These are phyloP conservation scores for Agaricus subrufescens DNA, from an alignment of 768 basidiomycete genomes.

Conservation along the genomic window DNA sequence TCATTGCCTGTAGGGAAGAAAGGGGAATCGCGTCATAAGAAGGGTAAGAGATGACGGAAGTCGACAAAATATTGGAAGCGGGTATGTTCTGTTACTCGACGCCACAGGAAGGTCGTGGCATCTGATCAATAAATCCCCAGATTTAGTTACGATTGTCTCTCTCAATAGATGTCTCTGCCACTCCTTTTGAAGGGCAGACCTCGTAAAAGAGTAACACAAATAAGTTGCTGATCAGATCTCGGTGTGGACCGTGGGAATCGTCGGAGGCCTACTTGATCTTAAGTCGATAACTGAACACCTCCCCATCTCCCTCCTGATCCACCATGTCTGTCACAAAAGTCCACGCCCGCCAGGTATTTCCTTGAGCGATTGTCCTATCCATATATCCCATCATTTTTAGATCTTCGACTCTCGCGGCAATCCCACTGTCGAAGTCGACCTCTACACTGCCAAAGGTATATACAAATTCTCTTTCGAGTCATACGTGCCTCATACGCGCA, in stretches of 20 bases:
- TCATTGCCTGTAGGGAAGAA: conserved; percentile 50
- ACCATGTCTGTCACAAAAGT: conserved; percentile 91
- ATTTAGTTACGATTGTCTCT: conserved; percentile 1
- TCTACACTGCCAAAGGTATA: conserved; percentile 81
- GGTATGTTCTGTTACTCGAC: conserved; percentile 8
- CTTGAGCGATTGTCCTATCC: not conserved
- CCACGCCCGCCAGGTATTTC: conserved; percentile 82
- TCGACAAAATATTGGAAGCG: not conserved
- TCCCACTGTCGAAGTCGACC: conserved; percentile 93
- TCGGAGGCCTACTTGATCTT: conserved; percentile 30
- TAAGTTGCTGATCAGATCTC: not conserved
- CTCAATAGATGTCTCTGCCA: too few species aligned
- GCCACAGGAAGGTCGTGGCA: conserved; percentile 2
- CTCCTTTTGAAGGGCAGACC: too few species aligned
- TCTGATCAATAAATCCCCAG: conserved; percentile 5
- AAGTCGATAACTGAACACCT: conserved; percentile 27
- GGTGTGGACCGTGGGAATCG: conserved; percentile 33
- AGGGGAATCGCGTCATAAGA: conserved; percentile 33
- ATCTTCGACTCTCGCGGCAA: conserved; percentile 99
- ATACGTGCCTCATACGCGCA: not conserved
- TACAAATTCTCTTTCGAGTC: not conserved
- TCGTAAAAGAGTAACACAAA: not conserved
- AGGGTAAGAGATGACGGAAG: conserved; percentile 15
- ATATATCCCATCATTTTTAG: conserved; percentile 34
- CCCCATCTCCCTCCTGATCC: conserved; percentile 24